Evolutionary conservation across 495 filamentous ascomycete genomes (phyloP).

Genomic region (Clavariopsis aquatica): DNA sequence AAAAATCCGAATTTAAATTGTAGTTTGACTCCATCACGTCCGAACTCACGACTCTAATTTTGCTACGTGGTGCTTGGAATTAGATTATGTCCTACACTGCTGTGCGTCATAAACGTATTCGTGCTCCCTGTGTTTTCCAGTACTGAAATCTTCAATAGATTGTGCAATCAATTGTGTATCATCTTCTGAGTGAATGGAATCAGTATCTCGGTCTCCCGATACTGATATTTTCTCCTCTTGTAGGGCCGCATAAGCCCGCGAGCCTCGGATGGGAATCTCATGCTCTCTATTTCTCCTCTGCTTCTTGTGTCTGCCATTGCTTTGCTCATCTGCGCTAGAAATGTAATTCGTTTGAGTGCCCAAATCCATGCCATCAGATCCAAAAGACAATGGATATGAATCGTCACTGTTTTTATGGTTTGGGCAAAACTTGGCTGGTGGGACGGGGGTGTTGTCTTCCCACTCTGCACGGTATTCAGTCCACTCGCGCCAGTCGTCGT

Average conservation of each 20-base stretch:
- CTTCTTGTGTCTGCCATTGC: not conserved
- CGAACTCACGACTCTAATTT: too few relatives aligned
- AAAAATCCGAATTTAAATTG: too few relatives aligned
- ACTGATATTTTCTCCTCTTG: slow-evolving; percentile 11
- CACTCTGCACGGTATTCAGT: slow-evolving; percentile 32
- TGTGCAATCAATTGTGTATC: not conserved
- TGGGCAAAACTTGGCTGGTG: not conserved
- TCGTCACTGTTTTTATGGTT: slow-evolving; percentile 1
- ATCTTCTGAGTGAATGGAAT: not conserved
- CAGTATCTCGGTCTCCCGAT: not conserved
- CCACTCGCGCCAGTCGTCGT: slow-evolving; percentile 50
- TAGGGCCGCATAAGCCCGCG: slow-evolving; percentile 23
- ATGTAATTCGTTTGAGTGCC: not conserved
- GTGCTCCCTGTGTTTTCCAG: not conserved
- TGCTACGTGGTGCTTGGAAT: too few relatives aligned
- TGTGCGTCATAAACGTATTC: too few relatives aligned
- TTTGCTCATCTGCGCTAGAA: not conserved
- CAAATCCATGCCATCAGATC: not conserved
- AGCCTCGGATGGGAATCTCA: slow-evolving; percentile 22
- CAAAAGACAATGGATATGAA: not conserved
- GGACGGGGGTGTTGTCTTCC: slow-evolving; percentile 23
- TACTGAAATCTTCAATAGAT: not conserved
- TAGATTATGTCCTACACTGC: too few relatives aligned
- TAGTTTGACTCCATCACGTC: too few relatives aligned
- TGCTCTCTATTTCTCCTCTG: not conserved